phyloP scores from a whole-genome alignment of 345 rosid species.

The Populus simonii region DNA sequence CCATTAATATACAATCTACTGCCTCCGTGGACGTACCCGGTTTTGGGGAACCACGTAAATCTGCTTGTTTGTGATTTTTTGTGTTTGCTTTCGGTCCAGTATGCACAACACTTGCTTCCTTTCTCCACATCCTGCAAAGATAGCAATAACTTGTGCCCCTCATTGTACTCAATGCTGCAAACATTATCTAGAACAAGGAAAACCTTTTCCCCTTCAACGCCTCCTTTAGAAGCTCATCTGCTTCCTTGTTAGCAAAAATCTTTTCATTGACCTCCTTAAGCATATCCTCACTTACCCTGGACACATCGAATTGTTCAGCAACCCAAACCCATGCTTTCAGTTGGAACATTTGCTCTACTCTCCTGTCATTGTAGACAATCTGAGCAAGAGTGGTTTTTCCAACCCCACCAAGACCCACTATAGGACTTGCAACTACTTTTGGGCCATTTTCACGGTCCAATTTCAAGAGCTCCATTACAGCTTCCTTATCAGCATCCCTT shows the following conservation, averaged over 20 bases:
- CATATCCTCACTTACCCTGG: background rate
- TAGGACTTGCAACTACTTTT: conserved; percentile 18
- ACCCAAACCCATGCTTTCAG: conserved; percentile 14
- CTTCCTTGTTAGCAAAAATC: background rate
- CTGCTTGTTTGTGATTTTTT: no score
- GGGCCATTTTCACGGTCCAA: background rate
- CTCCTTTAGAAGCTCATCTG: conserved; percentile 1
- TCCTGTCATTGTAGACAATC: conserved; percentile 7
- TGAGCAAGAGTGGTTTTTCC: conserved; percentile 18
- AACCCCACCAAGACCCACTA: conserved; percentile 23
- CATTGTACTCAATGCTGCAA: background rate
- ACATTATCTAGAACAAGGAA: conserved; percentile 15
- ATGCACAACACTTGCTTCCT: no score
- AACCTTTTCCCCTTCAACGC: background rate
- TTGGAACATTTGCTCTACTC: background rate
- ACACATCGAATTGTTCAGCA: conserved; percentile 6
- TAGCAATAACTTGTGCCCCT: background rate
- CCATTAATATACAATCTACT: no score
- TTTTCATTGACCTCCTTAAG: background rate
- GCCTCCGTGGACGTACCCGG: no score
- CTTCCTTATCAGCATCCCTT: conserved; percentile 23
- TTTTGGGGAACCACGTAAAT: no score
- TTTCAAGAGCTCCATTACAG: conserved; percentile 4
- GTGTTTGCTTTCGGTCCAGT: no score
- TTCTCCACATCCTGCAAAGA: background rate